Evolutionary conservation across 2,329 filamentous ascomycete species (phyloP), one percentile per base, ranked within the genome.

Genomic region (Stemphylium lycopersici): DNA sequence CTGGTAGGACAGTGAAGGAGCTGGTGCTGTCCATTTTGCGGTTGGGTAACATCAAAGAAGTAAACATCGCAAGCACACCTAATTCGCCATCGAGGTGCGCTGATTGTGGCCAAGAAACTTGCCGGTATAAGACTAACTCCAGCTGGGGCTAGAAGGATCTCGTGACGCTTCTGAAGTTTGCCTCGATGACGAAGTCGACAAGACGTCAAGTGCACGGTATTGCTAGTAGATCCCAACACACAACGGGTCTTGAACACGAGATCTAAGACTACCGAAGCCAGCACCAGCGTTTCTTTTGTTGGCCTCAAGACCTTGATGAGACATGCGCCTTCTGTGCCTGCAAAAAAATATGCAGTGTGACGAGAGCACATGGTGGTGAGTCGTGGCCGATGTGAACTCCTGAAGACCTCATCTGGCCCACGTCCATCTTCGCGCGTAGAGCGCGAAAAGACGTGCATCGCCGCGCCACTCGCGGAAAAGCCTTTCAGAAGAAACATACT

Each of bases 301-400:
- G 47, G 50, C 45, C 52, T 48, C 46, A 44, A 50, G 44, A 51
- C 47, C 50, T 43, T 29, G n/a, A 44, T 29, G 43, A 52, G 43
- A 49, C 53, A 60, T 47, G 45, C 49, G 52, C 49, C 43, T 58
- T 46, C 15, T 29, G 33, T 20, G 18, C 32, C 10, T 4, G 42
- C 51, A 38, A 41, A 38, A 46, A 47, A 40, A 40, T 41, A 34
- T 47, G 56, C 40, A 38, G 61, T 63, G 56, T 63, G 61, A 63
- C 58, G 40, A 33, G 45, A 26, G 44, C 54, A 59, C 59, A 61
- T 57, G 52, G 52, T 46, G 52, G 52, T 47, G 52, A 52, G 52
- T 40, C 38, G 47, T 44, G 56, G 39, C 51, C 42, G 34, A 34
- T 11, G 15, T 52, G 37, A 52, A 47, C 11, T 39, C 41, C 36